phyloP scores from a whole-genome alignment of 768 basidiomycete genomes.

The Vishniacozyma victoriae region DNA sequence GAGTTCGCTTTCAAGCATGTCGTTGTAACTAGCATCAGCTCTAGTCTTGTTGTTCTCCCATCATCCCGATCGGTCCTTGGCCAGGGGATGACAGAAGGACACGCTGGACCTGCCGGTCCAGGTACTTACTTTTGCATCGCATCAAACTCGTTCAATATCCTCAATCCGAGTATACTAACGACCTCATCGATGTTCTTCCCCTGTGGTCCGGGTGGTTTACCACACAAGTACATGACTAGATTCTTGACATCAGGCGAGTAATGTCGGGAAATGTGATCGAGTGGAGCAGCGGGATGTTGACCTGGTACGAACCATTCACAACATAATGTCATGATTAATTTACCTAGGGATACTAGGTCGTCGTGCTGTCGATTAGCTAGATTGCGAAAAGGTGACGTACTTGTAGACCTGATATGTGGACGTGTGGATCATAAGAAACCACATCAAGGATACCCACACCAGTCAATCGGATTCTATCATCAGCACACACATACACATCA shows the following conservation, averaged over 20 bases:
- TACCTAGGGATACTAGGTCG: constrained; percentile 79
- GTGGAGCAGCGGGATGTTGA: constrained; percentile 61
- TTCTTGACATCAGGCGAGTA: constrained; percentile 82
- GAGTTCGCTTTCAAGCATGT: constrained; percentile 75
- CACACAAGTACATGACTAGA: constrained; percentile 64
- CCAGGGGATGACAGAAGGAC: no score
- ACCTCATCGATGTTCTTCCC: constrained; percentile 71
- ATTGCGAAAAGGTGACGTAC: constrained; percentile 8
- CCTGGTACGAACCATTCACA: constrained; percentile 63
- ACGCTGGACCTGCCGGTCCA: neutral
- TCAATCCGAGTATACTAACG: constrained; percentile 69
- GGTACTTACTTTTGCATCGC: constrained; percentile 65
- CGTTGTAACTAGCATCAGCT: constrained; percentile 58
- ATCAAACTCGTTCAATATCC: constrained; percentile 72
- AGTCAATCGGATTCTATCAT: constrained; percentile 66
- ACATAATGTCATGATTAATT: constrained; percentile 71
- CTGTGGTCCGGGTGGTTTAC: constrained; percentile 59
- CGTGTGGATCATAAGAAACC: constrained; percentile 58
- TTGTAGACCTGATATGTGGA: constrained; percentile 14
- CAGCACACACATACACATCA: neutral
- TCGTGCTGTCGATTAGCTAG: constrained; percentile 61
- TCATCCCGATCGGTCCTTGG: neutral
- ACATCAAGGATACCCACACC: constrained; percentile 85
- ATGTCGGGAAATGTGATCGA: constrained; percentile 65
- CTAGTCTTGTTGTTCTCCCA: neutral